Evolutionary conservation across 345 rosid genomes (phyloP), one percentile per base, ranked within the genome.

Genomic region (Citrus mangshanensis): DNA sequence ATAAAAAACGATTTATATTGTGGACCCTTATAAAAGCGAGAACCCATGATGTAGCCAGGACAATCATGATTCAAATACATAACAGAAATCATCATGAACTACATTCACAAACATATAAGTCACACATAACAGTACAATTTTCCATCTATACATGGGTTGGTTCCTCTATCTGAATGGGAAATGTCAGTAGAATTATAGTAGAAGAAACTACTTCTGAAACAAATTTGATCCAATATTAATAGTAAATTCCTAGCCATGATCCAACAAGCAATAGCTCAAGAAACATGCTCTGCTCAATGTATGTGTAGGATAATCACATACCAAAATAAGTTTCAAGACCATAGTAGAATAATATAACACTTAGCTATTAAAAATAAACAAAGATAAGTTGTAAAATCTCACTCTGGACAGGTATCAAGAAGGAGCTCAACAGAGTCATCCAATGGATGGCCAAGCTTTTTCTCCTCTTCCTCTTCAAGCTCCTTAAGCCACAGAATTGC

Each of bases 401-500:
- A 95, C 99, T 96, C 95, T 13, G 98, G 97, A 66, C 81, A 94
- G 72, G 84, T 87, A 82, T 96, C 99, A 78, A 96, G 94, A 90
- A 96, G 88, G 63, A 86, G 86, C 84, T 94, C 93, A 54, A 94
- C 95, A 5, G 99, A 96, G 81, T 93, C 95, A 70, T 96, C 99
- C 84, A 93, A 86, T 5, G 95, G 97, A 78, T 81, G 97, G 61
- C 94, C 98, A 66, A 84, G 92, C 81, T 88, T 96, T 78, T 87
- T 93, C 92, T 96, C 99, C 83, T 89, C 91, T 85, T 96, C 95
- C 80, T 89, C 97, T 82, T 96, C 98, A 66, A 88, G 85, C 80
- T 96, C 91, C 79, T 96, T 96, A 77, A 94, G 86, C 95, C 97
- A 96, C 81, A 96, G 94, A 82, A 96, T 94, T 9, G 98, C 97